phyloP scores from a whole-genome alignment of 805 yeast species.

The Metschnikowia koreensis region DNA sequence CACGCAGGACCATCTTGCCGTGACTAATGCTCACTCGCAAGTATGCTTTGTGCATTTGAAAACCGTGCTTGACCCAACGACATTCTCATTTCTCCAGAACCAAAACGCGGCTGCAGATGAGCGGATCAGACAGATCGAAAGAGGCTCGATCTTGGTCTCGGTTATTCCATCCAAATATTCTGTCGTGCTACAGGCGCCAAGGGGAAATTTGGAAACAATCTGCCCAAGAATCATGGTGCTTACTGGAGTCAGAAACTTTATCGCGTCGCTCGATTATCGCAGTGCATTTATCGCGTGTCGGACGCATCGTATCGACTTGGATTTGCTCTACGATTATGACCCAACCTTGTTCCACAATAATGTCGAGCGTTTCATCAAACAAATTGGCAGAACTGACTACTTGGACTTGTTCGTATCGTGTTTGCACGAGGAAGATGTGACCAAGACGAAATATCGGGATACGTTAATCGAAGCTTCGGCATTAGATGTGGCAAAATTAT shows the following conservation, averaged over 20 bases:
- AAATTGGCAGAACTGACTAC: slow-evolving; percentile 69
- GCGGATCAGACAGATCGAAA: slow-evolving; percentile 81
- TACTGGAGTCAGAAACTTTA: slow-evolving; percentile 72
- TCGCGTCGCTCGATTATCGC: slow-evolving; percentile 54
- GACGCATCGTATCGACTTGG: slow-evolving; percentile 87
- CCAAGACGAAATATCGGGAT: slow-evolving; percentile 76
- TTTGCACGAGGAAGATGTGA: slow-evolving; percentile 81
- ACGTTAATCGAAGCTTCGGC: slow-evolving; percentile 36
- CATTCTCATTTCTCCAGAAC: slow-evolving; percentile 30
- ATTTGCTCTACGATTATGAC: slow-evolving; percentile 82
- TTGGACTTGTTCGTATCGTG: slow-evolving; percentile 86
- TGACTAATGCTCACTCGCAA: slow-evolving; percentile 85
- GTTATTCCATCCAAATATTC: slow-evolving; percentile 79
- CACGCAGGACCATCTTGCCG: slow-evolving; percentile 68
- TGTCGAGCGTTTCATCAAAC: slow-evolving; percentile 63
- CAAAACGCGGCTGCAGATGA: slow-evolving; percentile 53
- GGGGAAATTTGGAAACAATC: slow-evolving; percentile 94
- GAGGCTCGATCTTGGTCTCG: slow-evolving; percentile 84
- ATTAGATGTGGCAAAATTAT: slow-evolving; percentile 7
- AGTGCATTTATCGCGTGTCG: slow-evolving; percentile 85
- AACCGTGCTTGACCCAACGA: slow-evolving; percentile 33
- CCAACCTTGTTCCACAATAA: slow-evolving; percentile 67
- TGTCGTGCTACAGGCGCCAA: slow-evolving; percentile 86
- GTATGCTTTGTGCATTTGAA: slow-evolving; percentile 77
- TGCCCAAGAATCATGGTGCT: slow-evolving; percentile 91